Evolutionary conservation across 169 alveolate species (phyloP), one percentile per base, ranked within the genome.

Genomic region (Plasmodium chabaudi): DNA sequence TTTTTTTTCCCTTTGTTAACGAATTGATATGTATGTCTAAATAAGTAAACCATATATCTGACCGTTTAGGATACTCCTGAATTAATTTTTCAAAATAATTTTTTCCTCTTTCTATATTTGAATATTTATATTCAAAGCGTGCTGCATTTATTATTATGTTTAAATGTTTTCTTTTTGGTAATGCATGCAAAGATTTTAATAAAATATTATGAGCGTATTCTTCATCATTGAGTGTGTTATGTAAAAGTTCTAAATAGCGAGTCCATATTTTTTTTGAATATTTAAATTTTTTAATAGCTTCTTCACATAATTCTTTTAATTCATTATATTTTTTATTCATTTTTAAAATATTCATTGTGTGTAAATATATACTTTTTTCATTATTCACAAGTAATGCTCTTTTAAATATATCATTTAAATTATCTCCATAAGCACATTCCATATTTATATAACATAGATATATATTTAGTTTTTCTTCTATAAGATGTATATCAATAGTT

Each of bases 41-140:
- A 72, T 95, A 95, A 70, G 94, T 96, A 74, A 93, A 88, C 97
- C 97, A 95, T 9, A 95, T 63, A 70, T 95, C 97, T 92, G 94
- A 94, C n/a, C 97, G 91, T 42, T 93, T 93, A 0, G 96, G 94
- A 61, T 95, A 94, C 46, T 95, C 97, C 75, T 91, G 94, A 17
- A 95, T 87, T 60, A 95, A 69, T 77, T 95, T 94, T 92, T 95
- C 97, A 89, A 95, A 95, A 75, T 93, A 88, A 67, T 91, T 92
- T 74, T 95, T 92, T 55, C 96, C 97, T 51, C 96, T 93, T 59
- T 67, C 65, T n/a, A 25, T 56, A 65, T 56, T 64, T 15, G 87
- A 96, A 84, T 75, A 73, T 68, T 95, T 95, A 91, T 92, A 95
- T 71, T 95, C 97, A 72, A 95, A 71, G 21, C 95, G 75, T 2